Conservation (phyloP, 2,329 filamentous ascomycete genomes). For the Colletotrichum tropicale region DNA sequence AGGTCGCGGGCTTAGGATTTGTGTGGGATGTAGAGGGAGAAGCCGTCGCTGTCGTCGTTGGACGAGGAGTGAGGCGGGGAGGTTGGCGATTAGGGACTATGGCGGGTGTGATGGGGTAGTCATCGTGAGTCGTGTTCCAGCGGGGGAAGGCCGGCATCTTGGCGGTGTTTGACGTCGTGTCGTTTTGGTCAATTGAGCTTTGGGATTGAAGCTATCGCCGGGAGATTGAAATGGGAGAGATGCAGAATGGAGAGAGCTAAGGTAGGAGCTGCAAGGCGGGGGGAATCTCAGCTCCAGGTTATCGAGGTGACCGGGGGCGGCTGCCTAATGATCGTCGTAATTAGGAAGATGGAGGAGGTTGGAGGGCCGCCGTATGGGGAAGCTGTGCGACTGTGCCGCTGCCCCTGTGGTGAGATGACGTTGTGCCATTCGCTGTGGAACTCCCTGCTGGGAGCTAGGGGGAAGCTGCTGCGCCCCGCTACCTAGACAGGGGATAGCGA, state of each 20-base stretch:
- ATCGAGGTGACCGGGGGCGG: neutral
- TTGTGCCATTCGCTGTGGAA: neutral
- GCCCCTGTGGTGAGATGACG: conserved; percentile 8
- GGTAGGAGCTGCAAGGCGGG: conserved; percentile 2
- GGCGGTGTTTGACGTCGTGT: neutral
- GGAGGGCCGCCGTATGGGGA: neutral
- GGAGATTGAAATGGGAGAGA: neutral
- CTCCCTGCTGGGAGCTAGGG: neutral
- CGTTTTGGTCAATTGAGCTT: neutral
- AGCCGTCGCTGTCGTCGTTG: neutral
- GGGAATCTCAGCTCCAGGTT: neutral
- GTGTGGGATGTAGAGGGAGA: neutral
- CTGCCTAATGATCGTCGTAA: neutral
- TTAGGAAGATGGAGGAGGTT: neutral
- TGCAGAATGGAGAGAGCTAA: neutral
- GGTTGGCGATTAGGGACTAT: neutral
- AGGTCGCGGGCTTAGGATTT: neutral
- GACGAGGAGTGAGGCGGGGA: neutral
- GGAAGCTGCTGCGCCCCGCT: conserved; percentile 13
- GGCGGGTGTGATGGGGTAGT: neutral
- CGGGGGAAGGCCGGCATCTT: conserved; percentile 2
- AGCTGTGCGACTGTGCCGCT: neutral
- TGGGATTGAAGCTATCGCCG: neutral
- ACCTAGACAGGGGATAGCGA: neutral
- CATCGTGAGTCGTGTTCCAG: neutral